Percentiles rank a stretch among this genome's conserved stretches.
Conservation (phyloP, 352 stramenopile genomes). For the Vaucheria bursata region DNA sequence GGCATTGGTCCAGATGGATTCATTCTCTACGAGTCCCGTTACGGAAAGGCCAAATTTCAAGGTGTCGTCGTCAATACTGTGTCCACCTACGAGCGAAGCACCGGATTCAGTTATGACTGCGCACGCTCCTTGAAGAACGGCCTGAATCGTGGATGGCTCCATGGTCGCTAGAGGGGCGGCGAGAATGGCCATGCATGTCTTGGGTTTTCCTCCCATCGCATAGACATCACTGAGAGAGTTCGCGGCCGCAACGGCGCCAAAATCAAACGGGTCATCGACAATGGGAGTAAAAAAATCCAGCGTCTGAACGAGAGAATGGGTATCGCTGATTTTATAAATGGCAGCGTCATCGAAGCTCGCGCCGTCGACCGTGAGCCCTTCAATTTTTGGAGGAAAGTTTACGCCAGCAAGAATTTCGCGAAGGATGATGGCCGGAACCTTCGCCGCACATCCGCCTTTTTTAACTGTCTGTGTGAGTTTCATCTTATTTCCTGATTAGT, state of each 20-base stretch:
- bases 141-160: not conserved
- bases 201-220: constrained; percentile 7
- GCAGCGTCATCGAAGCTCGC: not conserved
- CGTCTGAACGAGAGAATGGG: not conserved
- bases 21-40: not conserved
- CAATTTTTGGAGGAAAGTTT: not conserved
- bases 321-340: not conserved
- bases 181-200: constrained; percentile 1
- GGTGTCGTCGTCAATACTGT: not conserved
- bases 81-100: constrained; percentile 6
- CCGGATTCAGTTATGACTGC: not conserved
- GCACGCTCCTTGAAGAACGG: not conserved
- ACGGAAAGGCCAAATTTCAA: constrained; percentile 12
- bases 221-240: constrained; percentile 19
- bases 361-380: not conserved
- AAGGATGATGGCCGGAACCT: not conserved
- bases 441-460: not conserved
- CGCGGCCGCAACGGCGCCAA: constrained; percentile 57
- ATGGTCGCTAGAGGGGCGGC: constrained; percentile 2
- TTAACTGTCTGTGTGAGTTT: constrained; percentile 1
- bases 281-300: constrained; percentile 51
- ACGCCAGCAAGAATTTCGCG: not conserved
- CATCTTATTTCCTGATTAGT: not conserved
- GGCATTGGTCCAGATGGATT: constrained; percentile 22
- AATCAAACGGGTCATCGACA: constrained; percentile 10